phyloP scores from a whole-genome alignment of 208 protist species.

The Acanthamoeba royreba region DNA sequence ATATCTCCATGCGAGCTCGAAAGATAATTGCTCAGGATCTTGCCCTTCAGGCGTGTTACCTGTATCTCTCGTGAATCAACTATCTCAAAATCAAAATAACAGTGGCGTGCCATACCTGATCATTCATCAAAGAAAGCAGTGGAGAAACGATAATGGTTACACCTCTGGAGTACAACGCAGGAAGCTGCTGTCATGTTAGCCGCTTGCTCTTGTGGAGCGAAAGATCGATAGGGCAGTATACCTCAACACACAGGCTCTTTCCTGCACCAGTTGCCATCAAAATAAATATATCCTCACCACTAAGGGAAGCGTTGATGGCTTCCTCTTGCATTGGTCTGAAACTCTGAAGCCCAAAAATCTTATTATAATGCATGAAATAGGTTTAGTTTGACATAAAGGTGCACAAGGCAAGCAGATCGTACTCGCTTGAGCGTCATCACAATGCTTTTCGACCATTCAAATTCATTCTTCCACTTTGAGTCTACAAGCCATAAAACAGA shows the following conservation, averaged over 20 bases:
- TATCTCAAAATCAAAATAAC: too few relatives aligned
- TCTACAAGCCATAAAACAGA: too few relatives aligned
- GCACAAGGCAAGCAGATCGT: too few relatives aligned
- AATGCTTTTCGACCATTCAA: too few relatives aligned
- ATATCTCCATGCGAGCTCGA: too few relatives aligned
- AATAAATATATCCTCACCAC: constrained; percentile 56
- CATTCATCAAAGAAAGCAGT: neutral
- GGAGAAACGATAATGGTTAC: neutral
- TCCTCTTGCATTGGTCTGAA: neutral
- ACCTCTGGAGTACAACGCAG: neutral
- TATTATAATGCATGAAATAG: neutral
- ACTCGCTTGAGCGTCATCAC: too few relatives aligned
- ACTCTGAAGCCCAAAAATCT: neutral
- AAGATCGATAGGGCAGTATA: neutral
- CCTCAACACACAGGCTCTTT: constrained; percentile 73
- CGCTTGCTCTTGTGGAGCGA: too few relatives aligned
- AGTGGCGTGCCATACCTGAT: neutral
- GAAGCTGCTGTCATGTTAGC: neutral
- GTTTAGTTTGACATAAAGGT: too few relatives aligned
- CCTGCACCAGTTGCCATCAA: constrained; percentile 69
- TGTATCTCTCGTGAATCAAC: too few relatives aligned
- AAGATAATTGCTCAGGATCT: too few relatives aligned
- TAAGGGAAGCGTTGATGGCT: constrained; percentile 29
- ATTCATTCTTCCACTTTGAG: too few relatives aligned
- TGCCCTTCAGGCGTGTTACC: too few relatives aligned